phyloP scores from a whole-genome alignment of 331 rosid species.

The Stylosanthes scabra region DNA sequence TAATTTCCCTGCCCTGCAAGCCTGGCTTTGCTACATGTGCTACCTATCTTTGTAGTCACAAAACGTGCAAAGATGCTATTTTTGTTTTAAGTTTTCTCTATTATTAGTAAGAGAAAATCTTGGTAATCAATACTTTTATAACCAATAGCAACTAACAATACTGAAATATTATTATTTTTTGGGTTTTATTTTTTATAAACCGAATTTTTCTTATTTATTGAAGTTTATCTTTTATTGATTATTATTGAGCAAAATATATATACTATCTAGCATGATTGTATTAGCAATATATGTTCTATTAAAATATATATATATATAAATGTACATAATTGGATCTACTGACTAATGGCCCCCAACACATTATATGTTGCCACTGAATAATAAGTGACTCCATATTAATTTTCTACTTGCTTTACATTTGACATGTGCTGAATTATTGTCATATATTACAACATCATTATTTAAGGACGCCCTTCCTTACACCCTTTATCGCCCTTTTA shows the following conservation, averaged over 20 bases:
- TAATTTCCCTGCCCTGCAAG: not conserved
- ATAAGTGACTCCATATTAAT: not conserved
- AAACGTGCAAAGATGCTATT: not conserved
- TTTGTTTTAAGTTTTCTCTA: no score
- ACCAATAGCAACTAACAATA: no score
- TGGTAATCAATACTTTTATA: no score
- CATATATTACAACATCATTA: not conserved
- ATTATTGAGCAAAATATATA: no score
- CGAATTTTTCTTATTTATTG: no score
- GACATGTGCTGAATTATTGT: slow-evolving; percentile 2
- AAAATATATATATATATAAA: no score
- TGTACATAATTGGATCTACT: not conserved
- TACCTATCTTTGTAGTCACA: not conserved
- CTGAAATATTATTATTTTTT: no score
- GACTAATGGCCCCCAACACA: not conserved
- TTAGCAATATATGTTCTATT: no score
- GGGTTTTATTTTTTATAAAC: no score
- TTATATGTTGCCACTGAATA: not conserved
- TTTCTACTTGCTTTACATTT: not conserved
- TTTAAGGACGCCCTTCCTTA: not conserved
- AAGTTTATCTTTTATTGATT: no score
- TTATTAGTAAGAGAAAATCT: no score
- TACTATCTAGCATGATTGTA: no score
- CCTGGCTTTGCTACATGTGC: not conserved
- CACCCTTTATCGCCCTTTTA: not conserved